Evolutionary conservation across 1,139 yeast genomes (phyloP), one percentile per base, ranked within the genome.

Genomic region (Geotrichum cucujoidarum): DNA sequence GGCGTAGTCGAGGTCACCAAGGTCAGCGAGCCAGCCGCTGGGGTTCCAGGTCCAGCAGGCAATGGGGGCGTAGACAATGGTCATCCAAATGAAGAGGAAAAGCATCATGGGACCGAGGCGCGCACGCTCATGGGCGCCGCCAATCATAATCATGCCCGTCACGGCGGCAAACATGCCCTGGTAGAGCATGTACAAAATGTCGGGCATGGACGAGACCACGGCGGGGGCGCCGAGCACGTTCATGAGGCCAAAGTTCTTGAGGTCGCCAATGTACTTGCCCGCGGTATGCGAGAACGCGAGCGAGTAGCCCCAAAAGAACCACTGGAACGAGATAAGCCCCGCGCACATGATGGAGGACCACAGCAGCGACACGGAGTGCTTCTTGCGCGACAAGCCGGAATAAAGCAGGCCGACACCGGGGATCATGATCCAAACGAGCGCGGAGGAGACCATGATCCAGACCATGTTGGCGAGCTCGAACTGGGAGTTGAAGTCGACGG

Each of bases 41-140:
- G 81, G 76, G 66, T 90, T 92, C 97, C 97, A 92, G 25, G 95
- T 85, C 97, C 97, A 90, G 73, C 84, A 85, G 14, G 97, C 97
- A 73, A 87, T 52, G 51, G 97, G 97, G 66, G 95, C 84, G 74
- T 92, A 92, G 43, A 92, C 97, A 41, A 92, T 78, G n/a, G 97
- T 89, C 70, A 88, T 78, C 97, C 97, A 92, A 58, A 86, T 70
- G 67, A 92, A 90, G 55, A 90, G 73, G 73, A 86, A 92, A 30
- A 92, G 79, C 92, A 92, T 85, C 92, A 90, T 86, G 51, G 97
- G 97, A 36, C 92, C 89, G 56, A 90, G 77, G 60, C 97, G 77
- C n/a, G 96, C 97, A 66, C 97, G 81, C 71, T 92, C 98, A 67
- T 95, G 88, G 43, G 96, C 96, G 65, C 96, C 97, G 64, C 97